Evolutionary conservation across 805 yeast genomes (phyloP).

Genomic region (Blastobotrys terrestris): DNA sequence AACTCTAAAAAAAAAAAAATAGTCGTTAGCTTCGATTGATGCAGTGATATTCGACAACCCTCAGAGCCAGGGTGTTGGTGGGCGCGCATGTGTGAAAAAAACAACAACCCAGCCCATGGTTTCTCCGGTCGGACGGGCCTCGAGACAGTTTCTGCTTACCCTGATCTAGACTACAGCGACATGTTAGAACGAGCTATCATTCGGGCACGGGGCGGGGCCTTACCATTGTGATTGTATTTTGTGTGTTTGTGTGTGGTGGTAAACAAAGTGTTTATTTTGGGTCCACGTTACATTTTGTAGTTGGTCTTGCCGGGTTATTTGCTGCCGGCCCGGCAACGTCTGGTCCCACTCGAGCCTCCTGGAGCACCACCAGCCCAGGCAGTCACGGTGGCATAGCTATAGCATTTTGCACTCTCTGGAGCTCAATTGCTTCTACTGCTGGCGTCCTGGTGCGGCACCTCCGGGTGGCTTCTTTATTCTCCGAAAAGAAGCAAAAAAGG

Average conservation of each 20-base stretch:
- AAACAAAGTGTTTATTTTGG: neutral
- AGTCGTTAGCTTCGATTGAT: neutral
- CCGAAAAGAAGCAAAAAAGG: no score
- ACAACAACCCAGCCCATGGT: neutral
- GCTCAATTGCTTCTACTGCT: no score
- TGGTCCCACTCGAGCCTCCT: no score
- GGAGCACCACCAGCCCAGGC: no score
- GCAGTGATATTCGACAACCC: no score
- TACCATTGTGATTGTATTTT: neutral
- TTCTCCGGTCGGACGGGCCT: neutral
- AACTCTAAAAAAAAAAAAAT: conserved; percentile 46
- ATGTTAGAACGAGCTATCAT: neutral
- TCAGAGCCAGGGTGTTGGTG: no score
- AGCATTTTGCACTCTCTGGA: no score
- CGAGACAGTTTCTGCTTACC: neutral
- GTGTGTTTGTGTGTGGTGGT: neutral
- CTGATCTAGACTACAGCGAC: conserved; percentile 5
- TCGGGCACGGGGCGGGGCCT: neutral
- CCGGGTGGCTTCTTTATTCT: no score
- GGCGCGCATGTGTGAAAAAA: neutral
- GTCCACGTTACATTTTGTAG: neutral
- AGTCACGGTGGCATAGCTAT: no score
- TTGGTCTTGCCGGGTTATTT: neutral
- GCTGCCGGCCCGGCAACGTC: neutral
- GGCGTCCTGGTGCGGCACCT: no score